These are phyloP conservation scores for Salinomyces thailandicus DNA, from an alignment of 2,329 filamentous ascomycete genomes.

Conservation along the genomic window DNA sequence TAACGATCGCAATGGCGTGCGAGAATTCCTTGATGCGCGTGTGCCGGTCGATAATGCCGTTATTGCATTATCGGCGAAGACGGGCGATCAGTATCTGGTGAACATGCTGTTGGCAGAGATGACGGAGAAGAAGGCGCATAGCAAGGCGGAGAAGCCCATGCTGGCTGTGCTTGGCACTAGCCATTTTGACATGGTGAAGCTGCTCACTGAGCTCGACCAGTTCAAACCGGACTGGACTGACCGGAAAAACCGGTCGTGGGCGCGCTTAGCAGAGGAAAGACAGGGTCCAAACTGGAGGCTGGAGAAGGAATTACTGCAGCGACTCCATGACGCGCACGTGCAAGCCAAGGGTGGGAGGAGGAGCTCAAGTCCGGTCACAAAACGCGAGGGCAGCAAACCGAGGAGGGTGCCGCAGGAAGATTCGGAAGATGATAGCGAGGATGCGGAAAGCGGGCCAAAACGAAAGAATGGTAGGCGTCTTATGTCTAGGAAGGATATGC, in stretches of 20 bases:
- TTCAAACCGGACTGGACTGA: conserved; percentile 73
- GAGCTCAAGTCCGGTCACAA: conserved; percentile 27
- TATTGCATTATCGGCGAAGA: conserved; percentile 81
- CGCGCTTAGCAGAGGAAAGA: conserved; percentile 72
- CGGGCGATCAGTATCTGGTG: conserved; percentile 79
- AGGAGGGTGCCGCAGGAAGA: conserved; percentile 12
- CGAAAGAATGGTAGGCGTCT: conserved; percentile 25
- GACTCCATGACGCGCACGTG: conserved; percentile 51
- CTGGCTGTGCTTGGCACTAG: conserved; percentile 83
- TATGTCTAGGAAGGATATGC: conserved; percentile 27
- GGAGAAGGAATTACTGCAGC: conserved; percentile 71
- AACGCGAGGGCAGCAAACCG: conserved; percentile 20
- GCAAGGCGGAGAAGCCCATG: conserved; percentile 81
- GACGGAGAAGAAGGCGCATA: conserved; percentile 48
- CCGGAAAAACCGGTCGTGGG: conserved; percentile 70
- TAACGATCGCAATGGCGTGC: conserved; percentile 39
- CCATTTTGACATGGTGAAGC: conserved; percentile 71
- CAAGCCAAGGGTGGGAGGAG: conserved; percentile 13
- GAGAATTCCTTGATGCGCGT: conserved; percentile 36
- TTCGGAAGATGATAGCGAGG: conserved; percentile 11
- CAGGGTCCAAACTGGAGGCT: conserved; percentile 83
- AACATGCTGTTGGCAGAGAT: conserved; percentile 52
- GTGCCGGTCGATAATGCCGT: conserved; percentile 60
- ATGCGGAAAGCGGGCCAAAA: conserved; percentile 14
- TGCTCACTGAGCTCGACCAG: conserved; percentile 30